Base-by-base conservation (phyloP, 1,139 yeast genomes). In the Diutina sp. region DNA sequence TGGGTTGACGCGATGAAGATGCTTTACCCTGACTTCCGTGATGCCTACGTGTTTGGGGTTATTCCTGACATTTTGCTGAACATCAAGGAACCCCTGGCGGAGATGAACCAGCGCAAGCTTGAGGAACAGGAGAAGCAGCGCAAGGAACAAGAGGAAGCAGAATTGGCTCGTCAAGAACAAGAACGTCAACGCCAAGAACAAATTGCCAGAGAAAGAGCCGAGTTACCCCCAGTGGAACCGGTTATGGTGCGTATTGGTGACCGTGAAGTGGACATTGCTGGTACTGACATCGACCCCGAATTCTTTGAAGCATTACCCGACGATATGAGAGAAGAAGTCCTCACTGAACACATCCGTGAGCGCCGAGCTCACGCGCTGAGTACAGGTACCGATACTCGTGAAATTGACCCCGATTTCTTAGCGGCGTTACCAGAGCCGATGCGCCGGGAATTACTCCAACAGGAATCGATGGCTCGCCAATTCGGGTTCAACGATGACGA, bases 261-360 rank as follows among this genome's bases (percentile, higher is more conserved):
- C 46, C 72, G 85, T 45, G 85, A 84, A 58, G 91, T 91, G 44
- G 95, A 91, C 66, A 87, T 91, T 52, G 82, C 95, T 57, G 95
- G 91, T 0, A 85, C 96, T 3, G 97, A 90, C 58, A 90, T 91
- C 58, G 97, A 91, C 69, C 96, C 96, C 0, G 95, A 87, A 63
- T 91, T 90, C 66, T 77, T 91, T 61, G 88, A 86, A 62, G 97
- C 97, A 0, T 75, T 91, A 46, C 98, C 98, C 0, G 96, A 88
- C 55, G 95, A 89, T 57, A 87, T 91, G 87, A 76, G 97, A 56
- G 96, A 90, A 61, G 97, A 91, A 65, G 98, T 90, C 0, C 83
- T 90, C 64, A 83, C 95, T 0, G 95, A 90, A 63, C 96, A 90
- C 66, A 75, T 90, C 5, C 75, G 93, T 53, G 96, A 90, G 61